Conservation (phyloP, 2,329 filamentous ascomycete genomes). For the Drechslerella dactyloides region DNA sequence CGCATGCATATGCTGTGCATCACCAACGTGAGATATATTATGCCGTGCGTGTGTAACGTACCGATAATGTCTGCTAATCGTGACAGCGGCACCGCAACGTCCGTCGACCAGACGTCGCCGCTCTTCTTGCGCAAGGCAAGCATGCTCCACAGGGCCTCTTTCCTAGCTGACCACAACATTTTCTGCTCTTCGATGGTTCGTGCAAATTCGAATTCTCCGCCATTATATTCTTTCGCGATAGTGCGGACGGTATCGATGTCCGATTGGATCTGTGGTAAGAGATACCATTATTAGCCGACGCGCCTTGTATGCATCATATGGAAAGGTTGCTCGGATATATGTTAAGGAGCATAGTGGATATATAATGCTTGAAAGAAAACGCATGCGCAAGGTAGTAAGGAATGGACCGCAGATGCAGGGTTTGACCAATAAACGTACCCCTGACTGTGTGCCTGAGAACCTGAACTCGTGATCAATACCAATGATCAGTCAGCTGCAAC, state of each 20-base stretch:
- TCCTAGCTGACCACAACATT: constrained; percentile 82
- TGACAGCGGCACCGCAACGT: constrained; percentile 83
- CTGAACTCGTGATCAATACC: constrained; percentile 42
- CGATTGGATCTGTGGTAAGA: constrained; percentile 60
- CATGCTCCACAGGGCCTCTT: constrained; percentile 82
- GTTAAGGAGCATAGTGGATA: not conserved
- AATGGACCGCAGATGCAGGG: constrained; percentile 29
- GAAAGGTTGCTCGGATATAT: constrained; percentile 33
- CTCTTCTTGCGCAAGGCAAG: constrained; percentile 69
- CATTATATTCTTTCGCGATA: constrained; percentile 68
- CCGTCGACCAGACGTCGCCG: constrained; percentile 80
- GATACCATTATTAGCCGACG: constrained; percentile 20
- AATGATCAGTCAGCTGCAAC: constrained; percentile 47
- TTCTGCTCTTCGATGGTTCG: constrained; percentile 71
- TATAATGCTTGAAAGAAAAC: not conserved
- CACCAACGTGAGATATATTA: not conserved
- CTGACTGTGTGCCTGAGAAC: constrained; percentile 50
- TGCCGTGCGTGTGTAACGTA: constrained; percentile 14
- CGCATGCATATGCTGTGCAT: constrained; percentile 24
- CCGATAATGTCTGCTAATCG: constrained; percentile 74
- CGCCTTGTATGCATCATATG: constrained; percentile 47
- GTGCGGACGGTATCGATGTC: constrained; percentile 72
- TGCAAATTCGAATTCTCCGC: constrained; percentile 74
- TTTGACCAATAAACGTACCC: constrained; percentile 49
- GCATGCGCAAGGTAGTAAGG: constrained; percentile 12